Base-by-base conservation (phyloP, 192 early-diverging fungal species). In the Thamnidium elegans region DNA sequence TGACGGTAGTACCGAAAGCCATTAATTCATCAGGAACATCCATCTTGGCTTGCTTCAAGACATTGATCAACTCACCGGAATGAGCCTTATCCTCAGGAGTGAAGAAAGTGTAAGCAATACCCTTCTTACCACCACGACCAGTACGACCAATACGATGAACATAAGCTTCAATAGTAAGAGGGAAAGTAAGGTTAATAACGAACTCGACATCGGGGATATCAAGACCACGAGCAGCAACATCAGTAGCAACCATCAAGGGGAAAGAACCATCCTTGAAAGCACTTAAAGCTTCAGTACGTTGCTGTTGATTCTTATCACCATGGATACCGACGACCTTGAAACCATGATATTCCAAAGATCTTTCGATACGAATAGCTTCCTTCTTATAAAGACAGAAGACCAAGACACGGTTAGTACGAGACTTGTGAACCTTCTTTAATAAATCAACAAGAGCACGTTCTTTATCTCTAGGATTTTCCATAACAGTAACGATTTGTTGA, bases 371-470 rank as follows among this genome's bases (percentile, higher is more conserved):
- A 10, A 81, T 80, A 5, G 93, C 97, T 79, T 96, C 95, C 82
- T 95, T 97, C 73, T 99, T 97, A 79, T 96, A 97, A 32, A 99
- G 79, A 10, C 86, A 95, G 83, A 99, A 97, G 30, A 99, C 88
- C 63, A 97, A 81, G 50, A 96, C 88, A 56, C 90, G 86, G 82
- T 94, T 94, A 66, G 86, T 94, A 54, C 89, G 84, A 23, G 79
- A 75, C 66, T 87, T 89, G 83, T 95, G 94, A 79, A 94, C 94
- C 65, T 87, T 81, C 45, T 86, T 78, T 59, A 99, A 76, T 31
- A 97, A 77, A 21, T 89, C 83, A 45, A 92, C 46, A 31, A 99
- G 84, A 34, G 82, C 76, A 50, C 78, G 61, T 62, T 94, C 88
- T 79, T 96, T 97, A 54, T 81, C 76, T 58, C 79, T 77, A 19